A percentile compares a stretch with the other conserved stretches of the same genome.
Evolutionary conservation across 2,329 filamentous ascomycete species (phyloP).

Genomic region (Curvularia verruculosa): DNA sequence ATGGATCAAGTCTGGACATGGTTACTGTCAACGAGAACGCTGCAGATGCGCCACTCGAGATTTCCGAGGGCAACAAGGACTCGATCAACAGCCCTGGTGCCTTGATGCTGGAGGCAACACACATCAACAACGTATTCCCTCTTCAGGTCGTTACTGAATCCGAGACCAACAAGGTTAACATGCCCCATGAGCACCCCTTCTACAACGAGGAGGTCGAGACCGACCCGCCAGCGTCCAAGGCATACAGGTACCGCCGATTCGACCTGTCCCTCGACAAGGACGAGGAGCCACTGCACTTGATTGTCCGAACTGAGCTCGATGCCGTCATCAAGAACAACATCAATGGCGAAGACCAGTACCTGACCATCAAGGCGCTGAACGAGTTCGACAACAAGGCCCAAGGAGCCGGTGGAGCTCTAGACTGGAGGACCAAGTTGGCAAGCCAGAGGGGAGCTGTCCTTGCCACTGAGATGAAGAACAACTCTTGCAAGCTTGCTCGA

Average conservation of each 20-base stretch:
- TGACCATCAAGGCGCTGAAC: slow-evolving; percentile 95
- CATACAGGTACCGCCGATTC: slow-evolving; percentile 97
- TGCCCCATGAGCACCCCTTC: slow-evolving; percentile 93
- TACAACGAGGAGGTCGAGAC: slow-evolving; percentile 93
- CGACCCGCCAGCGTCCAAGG: slow-evolving; percentile 92
- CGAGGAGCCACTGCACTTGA: slow-evolving; percentile 88
- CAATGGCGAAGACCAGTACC: slow-evolving; percentile 86
- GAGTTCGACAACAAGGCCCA: slow-evolving; percentile 99
- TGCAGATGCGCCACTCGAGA: slow-evolving; percentile 89
- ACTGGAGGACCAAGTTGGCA: slow-evolving; percentile 95
- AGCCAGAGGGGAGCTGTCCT: slow-evolving; percentile 96
- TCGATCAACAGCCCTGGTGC: slow-evolving; percentile 91
- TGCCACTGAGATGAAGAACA: slow-evolving; percentile 99
- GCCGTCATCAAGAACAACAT: slow-evolving; percentile 95
- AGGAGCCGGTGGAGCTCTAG: slow-evolving; percentile 89
- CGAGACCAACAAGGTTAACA: slow-evolving; percentile 76
- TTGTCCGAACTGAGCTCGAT: slow-evolving; percentile 94
- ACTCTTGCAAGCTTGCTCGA: slow-evolving; percentile 95
- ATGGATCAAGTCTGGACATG: slow-evolving; percentile 92
- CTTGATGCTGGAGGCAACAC: slow-evolving; percentile 94
- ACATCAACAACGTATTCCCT: slow-evolving; percentile 99
- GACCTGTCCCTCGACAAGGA: slow-evolving; percentile 90
- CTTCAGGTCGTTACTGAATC: slow-evolving; percentile 92
- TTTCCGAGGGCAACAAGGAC: slow-evolving; percentile 91
- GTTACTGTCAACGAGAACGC: slow-evolving; percentile 99